Evolutionary conservation across 306 rosid genomes (phyloP).

Genomic region (Rosa chinensis): DNA sequence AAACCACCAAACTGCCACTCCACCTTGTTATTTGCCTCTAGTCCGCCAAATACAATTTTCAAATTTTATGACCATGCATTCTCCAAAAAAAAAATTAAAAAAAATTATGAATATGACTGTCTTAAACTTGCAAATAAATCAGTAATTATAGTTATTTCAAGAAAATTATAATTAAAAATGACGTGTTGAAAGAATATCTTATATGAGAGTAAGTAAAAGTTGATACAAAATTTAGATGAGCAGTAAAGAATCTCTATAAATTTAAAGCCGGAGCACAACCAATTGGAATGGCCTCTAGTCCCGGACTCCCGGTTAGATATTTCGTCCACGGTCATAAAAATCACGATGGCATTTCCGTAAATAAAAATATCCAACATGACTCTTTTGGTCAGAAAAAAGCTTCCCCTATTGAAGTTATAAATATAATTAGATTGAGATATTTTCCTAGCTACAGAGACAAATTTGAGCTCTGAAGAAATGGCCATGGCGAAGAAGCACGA

Average conservation of each 20-base stretch:
- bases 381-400: neutral
- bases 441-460: neutral
- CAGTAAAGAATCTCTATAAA: no score
- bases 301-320: neutral
- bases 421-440: neutral
- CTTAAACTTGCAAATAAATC: no score
- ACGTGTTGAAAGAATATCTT: no score
- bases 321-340: neutral
- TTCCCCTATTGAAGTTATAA: conserved; percentile 3
- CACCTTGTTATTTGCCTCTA: neutral
- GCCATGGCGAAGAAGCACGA: conserved; percentile 56
- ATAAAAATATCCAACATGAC: neutral
- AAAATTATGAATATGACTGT: no score
- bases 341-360: conserved; percentile 10
- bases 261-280: no score
- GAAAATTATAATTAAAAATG: no score
- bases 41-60: neutral
- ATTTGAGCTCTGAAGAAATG: conserved; percentile 22
- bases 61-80: no score
- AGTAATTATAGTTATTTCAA: no score
- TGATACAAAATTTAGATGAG: no score
- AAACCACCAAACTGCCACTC: conserved; percentile 24
- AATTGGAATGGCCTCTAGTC: neutral
- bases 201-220: no score
- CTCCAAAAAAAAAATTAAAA: no score